A percentile compares a stretch with the other conserved stretches of the same genome.
phyloP scores from a whole-genome alignment of 176 grass and related monocot genomes.

The Carex littledalei region DNA sequence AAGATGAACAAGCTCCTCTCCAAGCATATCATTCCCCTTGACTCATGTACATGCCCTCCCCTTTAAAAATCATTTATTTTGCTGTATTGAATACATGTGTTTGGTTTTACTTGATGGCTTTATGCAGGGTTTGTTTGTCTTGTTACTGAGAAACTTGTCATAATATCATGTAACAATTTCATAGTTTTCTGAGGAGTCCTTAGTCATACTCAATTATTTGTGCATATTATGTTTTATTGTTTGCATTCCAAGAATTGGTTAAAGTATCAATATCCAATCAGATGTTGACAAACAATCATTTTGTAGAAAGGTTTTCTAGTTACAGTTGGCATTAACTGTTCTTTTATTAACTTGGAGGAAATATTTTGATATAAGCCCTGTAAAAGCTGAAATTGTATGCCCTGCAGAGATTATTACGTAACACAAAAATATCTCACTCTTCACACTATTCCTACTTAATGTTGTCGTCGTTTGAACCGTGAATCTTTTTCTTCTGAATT shows the following conservation, averaged over 20 bases:
- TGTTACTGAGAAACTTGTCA: slow-evolving; percentile 4
- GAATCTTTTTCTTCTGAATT: not conserved
- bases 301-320: not conserved
- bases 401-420: not conserved
- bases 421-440: not conserved
- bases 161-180: slow-evolving; percentile 2
- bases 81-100: not conserved
- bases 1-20: slow-evolving; percentile 99
- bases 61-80: slow-evolving; percentile 9
- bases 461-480: not conserved
- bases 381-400: not conserved
- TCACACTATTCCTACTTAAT: not conserved
- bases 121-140: not conserved
- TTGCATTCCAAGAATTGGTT: not conserved
- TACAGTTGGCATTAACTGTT: not conserved
- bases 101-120: not conserved
- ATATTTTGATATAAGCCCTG: not conserved
- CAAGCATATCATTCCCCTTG: slow-evolving; percentile 91
- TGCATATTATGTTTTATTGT: not conserved
- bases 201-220: not conserved
- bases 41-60: no score
- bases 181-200: slow-evolving; percentile 3
- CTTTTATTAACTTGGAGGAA: not conserved
- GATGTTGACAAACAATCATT: not conserved
- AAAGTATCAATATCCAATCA: not conserved